Evolutionary conservation across 1,139 yeast species (phyloP).

Genomic region (Geotrichum klebahnii): DNA sequence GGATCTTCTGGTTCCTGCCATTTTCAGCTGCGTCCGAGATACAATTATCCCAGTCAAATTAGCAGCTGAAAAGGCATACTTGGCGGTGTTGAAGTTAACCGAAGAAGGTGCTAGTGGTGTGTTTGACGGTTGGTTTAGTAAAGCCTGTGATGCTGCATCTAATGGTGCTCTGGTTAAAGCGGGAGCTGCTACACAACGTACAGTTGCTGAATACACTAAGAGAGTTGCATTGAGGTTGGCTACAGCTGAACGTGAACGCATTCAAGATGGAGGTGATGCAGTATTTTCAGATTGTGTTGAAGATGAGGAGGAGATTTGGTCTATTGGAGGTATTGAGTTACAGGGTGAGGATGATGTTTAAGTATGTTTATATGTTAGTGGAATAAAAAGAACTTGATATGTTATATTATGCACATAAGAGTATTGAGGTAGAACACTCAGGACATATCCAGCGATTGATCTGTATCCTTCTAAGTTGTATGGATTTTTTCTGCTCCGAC

Average conservation of each 20-base stretch:
- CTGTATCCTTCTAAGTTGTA: too few species aligned
- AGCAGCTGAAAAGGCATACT: constrained; percentile 89
- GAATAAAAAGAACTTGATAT: too few species aligned
- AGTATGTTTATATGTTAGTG: not conserved
- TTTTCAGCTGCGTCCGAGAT: constrained; percentile 81
- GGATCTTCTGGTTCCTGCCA: constrained; percentile 61
- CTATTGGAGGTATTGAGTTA: constrained; percentile 66
- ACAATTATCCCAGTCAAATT: constrained; percentile 82
- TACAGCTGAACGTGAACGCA: constrained; percentile 75
- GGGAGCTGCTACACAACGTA: constrained; percentile 53
- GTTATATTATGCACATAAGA: too few species aligned
- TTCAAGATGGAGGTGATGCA: constrained; percentile 86
- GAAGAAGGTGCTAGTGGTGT: constrained; percentile 58
- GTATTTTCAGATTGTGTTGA: constrained; percentile 81
- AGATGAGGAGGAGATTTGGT: constrained; percentile 85
- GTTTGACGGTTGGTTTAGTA: constrained; percentile 59
- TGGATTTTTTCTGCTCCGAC: too few species aligned
- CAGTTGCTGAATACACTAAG: constrained; percentile 80
- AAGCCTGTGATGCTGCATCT: constrained; percentile 22
- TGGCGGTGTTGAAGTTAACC: constrained; percentile 66
- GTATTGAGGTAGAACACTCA: too few species aligned
- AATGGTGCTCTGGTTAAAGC: constrained; percentile 23
- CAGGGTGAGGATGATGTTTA: constrained; percentile 19
- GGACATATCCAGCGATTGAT: too few species aligned
- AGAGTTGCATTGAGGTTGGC: constrained; percentile 85